Conservation (phyloP, 176 grass and related monocot species). For the Echinochloa phyllopogon region DNA sequence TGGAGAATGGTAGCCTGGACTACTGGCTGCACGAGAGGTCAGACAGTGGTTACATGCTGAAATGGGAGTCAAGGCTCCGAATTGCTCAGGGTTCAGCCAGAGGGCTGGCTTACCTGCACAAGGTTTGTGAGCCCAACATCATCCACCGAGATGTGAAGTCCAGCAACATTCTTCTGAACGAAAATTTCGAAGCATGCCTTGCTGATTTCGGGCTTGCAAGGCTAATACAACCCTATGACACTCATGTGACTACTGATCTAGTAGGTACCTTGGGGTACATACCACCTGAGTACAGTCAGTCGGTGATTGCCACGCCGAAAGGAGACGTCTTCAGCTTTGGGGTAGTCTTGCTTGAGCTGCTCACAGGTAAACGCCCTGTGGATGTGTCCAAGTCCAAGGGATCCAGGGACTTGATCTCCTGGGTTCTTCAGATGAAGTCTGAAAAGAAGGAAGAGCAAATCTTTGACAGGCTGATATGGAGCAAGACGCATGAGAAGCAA, state of each 20-base stretch:
- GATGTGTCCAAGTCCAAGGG: conserved; percentile 80
- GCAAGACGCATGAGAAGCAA: conserved; percentile 74
- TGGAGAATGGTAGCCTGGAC: conserved; percentile 95
- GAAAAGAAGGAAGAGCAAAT: conserved; percentile 85
- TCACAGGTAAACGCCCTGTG: conserved; percentile 73
- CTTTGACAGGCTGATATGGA: conserved; percentile 74
- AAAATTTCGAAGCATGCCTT: conserved; percentile 86
- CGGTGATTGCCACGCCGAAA: conserved; percentile 75
- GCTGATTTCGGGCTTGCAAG: conserved; percentile 96
- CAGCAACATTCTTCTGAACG: conserved; percentile 92
- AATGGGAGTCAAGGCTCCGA: conserved; percentile 80
- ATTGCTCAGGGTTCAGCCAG: conserved; percentile 91
- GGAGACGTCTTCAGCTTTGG: conserved; percentile 95
- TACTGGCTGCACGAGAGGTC: conserved; percentile 91
- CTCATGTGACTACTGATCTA: conserved; percentile 93
- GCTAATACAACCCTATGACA: conserved; percentile 84
- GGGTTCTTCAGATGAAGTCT: conserved; percentile 82
- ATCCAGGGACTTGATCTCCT: conserved; percentile 77
- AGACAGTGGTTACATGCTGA: conserved; percentile 73
- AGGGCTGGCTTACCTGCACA: conserved; percentile 91
- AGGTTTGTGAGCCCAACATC: conserved; percentile 88
- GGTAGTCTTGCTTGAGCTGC: conserved; percentile 85
- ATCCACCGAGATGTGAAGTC: conserved; percentile 95
- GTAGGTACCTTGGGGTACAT: conserved; percentile 94
- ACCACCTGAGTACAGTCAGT: conserved; percentile 88